These are phyloP conservation scores for Fusarium sp. DNA, from an alignment of 2,329 filamentous ascomycete genomes.

Conservation along the genomic window DNA sequence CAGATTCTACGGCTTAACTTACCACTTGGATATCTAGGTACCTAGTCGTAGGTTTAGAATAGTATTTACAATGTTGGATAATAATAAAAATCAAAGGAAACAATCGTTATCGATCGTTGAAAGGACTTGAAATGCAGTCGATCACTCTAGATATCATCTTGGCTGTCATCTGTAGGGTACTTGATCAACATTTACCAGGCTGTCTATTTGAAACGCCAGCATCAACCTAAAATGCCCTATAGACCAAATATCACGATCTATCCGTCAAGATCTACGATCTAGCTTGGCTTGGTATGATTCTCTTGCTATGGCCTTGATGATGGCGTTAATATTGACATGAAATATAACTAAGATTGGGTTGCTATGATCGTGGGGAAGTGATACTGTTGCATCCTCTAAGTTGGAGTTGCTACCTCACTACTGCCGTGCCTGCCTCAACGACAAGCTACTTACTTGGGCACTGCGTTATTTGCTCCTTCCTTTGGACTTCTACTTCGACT, in stretches of 20 bases:
- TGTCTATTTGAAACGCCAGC: not conserved
- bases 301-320: not conserved
- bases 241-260: slow-evolving; percentile 12
- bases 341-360: slow-evolving; percentile 33
- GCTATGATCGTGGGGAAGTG: slow-evolving; percentile 34
- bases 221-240: not conserved
- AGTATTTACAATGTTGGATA: too few species aligned
- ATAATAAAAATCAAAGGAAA: too few species aligned
- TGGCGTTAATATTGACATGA: slow-evolving; percentile 16
- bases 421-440: not conserved
- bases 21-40: too few species aligned
- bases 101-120: too few species aligned
- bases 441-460: not conserved
- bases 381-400: slow-evolving; percentile 28
- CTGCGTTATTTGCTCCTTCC: not conserved
- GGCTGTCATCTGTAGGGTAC: too few species aligned
- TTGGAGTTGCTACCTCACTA: slow-evolving; percentile 19
- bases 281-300: slow-evolving; percentile 1
- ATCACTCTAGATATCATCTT: too few species aligned
- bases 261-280: slow-evolving; percentile 12
- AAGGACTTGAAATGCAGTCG: not conserved
- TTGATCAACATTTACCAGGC: too few species aligned
- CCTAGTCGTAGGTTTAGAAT: too few species aligned
- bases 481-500: not conserved
- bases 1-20: too few species aligned